Base-by-base conservation (phyloP, 345 rosid genomes). In the Fremontodendron californicum region DNA sequence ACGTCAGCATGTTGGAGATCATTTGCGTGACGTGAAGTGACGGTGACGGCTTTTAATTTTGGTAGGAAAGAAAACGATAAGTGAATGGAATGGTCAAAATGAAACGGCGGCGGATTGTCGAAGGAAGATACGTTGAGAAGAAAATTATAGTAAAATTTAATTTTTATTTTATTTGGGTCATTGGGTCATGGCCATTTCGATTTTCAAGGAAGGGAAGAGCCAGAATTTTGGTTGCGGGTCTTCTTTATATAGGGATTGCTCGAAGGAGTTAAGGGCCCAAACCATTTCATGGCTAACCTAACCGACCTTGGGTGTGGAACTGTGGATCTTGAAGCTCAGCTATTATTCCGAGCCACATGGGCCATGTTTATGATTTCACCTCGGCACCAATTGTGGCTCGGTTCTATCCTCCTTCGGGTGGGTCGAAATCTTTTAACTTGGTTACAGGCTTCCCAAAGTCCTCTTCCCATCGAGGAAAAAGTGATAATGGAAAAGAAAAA, bases 31-130 rank as follows among this genome's bases (percentile, higher is more conserved):
- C 66, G 2, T 25, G 35, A 25, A 43, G 49, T 42, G 19, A 42
- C 72, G 73, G 73, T 68, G 73, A 68, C 73, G 74, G 18, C 58
- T 1, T 29, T 18, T 70, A 9, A 33, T 71, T 31, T 71, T 49
- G 60, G 74, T 49, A 5, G n/a, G 9, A 67, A 45, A 25, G 21
- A 10, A 51, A 51, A 6, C 7, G 68, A 63, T 6, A 10, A 42
- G 49, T 10, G 49, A 10, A n/a, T 5, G 1, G 33, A 9, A 57
- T 0, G 37, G 64, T 60, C 64, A 12, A 27, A 54, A 58, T 27
- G 19, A 60, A 27, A 60, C 18, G 64, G 37, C 13, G 64, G 29
- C 64, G 37, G 64, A 60, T 4, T n/a, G n/a, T n/a, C n/a, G n/a
- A n/a, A n/a, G 18, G 64, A 29, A n/a, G 46, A 42, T 23, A 23